Evolutionary conservation across 2,329 filamentous ascomycete species (phyloP).

Genomic region (Triangularia verruculosa): DNA sequence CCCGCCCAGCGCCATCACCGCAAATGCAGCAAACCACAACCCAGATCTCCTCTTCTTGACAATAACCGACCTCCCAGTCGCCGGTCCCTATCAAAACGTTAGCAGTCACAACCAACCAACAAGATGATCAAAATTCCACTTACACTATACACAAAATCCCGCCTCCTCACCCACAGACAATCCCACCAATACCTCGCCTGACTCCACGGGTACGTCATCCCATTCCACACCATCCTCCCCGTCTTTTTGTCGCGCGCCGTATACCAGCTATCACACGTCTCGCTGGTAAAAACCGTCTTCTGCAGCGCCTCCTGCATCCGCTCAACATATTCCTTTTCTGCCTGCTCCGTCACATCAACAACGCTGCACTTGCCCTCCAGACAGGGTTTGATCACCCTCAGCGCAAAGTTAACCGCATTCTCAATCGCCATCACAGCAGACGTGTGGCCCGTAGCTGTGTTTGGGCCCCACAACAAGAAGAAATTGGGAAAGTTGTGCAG

Average conservation of each 20-base stretch:
- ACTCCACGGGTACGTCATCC: slow-evolving; percentile 36
- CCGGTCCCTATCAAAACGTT: neutral
- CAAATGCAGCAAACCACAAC: slow-evolving; percentile 1
- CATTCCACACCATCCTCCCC: slow-evolving; percentile 32
- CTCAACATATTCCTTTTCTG: slow-evolving; percentile 35
- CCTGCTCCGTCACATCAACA: slow-evolving; percentile 34
- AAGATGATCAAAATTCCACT: slow-evolving; percentile 24
- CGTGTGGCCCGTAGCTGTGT: slow-evolving; percentile 60
- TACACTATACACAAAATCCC: slow-evolving; percentile 35
- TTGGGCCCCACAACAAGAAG: slow-evolving; percentile 62
- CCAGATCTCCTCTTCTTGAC: neutral
- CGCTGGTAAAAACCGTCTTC: slow-evolving; percentile 34
- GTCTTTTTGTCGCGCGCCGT: slow-evolving; percentile 19
- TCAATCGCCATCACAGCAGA: slow-evolving; percentile 48
- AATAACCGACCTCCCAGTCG: slow-evolving; percentile 3
- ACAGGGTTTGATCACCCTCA: slow-evolving; percentile 55
- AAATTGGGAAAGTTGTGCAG: slow-evolving; percentile 64
- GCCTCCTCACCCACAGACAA: slow-evolving; percentile 36
- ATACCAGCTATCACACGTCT: slow-evolving; percentile 40
- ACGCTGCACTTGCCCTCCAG: slow-evolving; percentile 34
- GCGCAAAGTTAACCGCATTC: slow-evolving; percentile 57
- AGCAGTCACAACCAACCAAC: neutral
- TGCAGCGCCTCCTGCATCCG: slow-evolving; percentile 34
- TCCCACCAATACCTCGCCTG: slow-evolving; percentile 38
- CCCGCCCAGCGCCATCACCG: neutral